phyloP scores from a whole-genome alignment of 2,329 filamentous ascomycete genomes.

The Drechslerella dactyloides region DNA sequence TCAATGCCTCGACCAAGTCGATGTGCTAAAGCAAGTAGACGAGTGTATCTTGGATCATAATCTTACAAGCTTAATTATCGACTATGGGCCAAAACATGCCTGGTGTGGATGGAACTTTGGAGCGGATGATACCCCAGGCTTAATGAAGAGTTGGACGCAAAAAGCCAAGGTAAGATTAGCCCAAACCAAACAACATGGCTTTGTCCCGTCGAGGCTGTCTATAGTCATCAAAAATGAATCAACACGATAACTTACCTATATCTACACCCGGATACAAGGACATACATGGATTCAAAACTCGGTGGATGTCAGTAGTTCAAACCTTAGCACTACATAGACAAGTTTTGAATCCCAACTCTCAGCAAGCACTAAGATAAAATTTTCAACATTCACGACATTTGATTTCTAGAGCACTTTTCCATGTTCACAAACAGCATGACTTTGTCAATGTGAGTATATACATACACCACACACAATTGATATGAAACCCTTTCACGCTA shows the following conservation, averaged over 20 bases:
- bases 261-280: not conserved
- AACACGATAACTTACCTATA: not conserved
- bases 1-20: slow-evolving; percentile 4
- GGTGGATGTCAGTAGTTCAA: slow-evolving; percentile 19
- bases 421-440: not conserved
- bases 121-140: not conserved
- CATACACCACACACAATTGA: no score
- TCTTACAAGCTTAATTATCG: slow-evolving; percentile 6
- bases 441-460: not conserved
- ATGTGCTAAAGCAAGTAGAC: slow-evolving; percentile 9
- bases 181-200: not conserved
- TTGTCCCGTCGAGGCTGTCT: not conserved
- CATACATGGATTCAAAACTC: slow-evolving; percentile 3
- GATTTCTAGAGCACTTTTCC: slow-evolving; percentile 8
- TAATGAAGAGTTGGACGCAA: slow-evolving; percentile 6
- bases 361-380: no score
- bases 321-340: no score
- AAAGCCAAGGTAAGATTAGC: not conserved
- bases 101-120: slow-evolving; percentile 18
- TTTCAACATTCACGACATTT: no score
- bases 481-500: no score
- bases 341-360: no score
- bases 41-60: slow-evolving; percentile 1
- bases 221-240: not conserved
- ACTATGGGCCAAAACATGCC: slow-evolving; percentile 16